Base-by-base conservation (phyloP, 2,329 filamentous ascomycete species). In the Pseudocercospora eumusae region DNA sequence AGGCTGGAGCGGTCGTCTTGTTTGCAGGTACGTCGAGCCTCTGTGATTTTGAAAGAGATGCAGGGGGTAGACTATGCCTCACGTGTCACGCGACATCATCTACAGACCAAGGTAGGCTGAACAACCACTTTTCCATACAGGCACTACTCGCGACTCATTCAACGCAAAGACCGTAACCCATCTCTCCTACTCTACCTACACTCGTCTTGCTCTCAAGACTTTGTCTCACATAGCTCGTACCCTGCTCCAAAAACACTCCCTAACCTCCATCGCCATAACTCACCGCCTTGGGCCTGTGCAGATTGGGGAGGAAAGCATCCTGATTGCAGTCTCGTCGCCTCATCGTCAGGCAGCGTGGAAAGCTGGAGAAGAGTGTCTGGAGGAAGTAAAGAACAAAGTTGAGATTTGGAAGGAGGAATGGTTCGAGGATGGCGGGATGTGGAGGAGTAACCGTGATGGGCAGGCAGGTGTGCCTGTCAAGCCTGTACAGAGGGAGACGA, bases 341-440 rank as follows among this genome's bases (percentile, higher is more conserved):
- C 95, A 98, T 78, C 83, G 95, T 7, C 85, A 89, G 69, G 90
- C 89, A 13, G 93, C 91, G 4, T 99, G 93, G 93, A 79, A 81
- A 69, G 93, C 90, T 0, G 93, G 91, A 0, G 93, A 98, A 79
- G 91, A 96, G 78, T 90, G 92, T 33, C 79, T 98, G 62, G 93
- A 98, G 79, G 80, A 86, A 74, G 92, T 91, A 73, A 99, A 98
- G 80, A 85, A 84, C 59, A 86, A 83, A 67, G 91, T 91, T n/a
- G 95, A 99, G 80, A 88, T 99, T 45, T 97, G 93, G 93, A 97
- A 97, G 79, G 81, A 87, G 67, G 93, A 98, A 79, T 89, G 92
- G 75, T 97, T 97, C 80, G 88, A 87, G 21, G 88, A 89, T 66
- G 90, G 88, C 15, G 82, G 84, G 6, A 84, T 95, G 49, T 97